Conservation (phyloP, 495 filamentous ascomycete species). For the Podospora bellae-mahoneyi region DNA sequence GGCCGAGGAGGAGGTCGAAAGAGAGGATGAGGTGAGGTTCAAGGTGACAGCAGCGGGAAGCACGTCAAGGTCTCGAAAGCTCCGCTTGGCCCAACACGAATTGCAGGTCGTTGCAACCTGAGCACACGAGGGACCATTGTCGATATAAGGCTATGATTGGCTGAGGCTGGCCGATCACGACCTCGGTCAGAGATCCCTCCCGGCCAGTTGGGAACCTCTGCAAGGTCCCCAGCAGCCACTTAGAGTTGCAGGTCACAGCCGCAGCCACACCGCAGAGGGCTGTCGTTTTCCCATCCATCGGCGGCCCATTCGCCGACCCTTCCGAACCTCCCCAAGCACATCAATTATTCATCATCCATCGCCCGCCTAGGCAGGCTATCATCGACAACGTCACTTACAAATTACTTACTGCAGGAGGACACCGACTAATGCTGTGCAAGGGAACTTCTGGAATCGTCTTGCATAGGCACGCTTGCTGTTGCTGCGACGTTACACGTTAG, state of each 20-base stretch:
- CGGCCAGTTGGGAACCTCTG: background rate
- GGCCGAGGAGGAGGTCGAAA: background rate
- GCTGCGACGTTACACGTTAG: background rate
- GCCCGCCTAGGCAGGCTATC: too few relatives aligned
- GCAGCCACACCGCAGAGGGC: background rate
- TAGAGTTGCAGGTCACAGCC: background rate
- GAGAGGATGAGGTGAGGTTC: background rate
- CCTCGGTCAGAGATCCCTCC: background rate
- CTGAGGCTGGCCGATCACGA: background rate
- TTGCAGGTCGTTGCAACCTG: background rate
- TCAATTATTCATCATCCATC: background rate
- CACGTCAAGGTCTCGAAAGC: background rate
- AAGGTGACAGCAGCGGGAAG: background rate
- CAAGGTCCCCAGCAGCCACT: background rate
- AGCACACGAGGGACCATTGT: background rate
- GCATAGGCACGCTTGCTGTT: background rate
- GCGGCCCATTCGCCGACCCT: too few relatives aligned
- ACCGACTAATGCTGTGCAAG: background rate
- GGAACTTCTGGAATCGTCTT: background rate
- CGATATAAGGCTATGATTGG: background rate
- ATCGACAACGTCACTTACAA: background rate
- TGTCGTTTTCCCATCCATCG: background rate
- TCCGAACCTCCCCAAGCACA: too few relatives aligned
- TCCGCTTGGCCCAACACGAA: slow-evolving; percentile 3
- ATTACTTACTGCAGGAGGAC: too few relatives aligned